Conservation (phyloP, 2,329 filamentous ascomycete genomes). For the Annulohypoxylon truncatum region DNA sequence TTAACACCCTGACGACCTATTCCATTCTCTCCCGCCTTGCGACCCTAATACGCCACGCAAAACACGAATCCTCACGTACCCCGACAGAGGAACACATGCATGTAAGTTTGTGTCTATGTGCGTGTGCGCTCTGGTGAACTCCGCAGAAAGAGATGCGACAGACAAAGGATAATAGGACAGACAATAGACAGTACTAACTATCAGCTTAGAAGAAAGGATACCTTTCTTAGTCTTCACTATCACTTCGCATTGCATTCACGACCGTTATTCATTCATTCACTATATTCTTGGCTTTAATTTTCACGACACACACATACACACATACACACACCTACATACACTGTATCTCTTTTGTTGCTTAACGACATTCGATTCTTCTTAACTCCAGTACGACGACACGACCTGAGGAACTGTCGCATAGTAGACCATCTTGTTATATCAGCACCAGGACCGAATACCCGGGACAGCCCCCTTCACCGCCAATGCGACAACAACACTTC, state of each 20-base stretch:
- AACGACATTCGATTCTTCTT: conserved; percentile 19
- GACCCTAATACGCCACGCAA: conserved; percentile 21
- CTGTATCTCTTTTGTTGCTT: conserved; percentile 32
- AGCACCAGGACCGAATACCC: conserved; percentile 1
- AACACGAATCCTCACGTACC: neutral
- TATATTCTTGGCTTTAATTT: conserved; percentile 4
- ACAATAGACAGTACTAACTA: conserved; percentile 14
- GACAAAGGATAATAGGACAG: conserved; percentile 24
- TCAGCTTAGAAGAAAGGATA: conserved; percentile 20
- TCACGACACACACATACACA: conserved; percentile 17
- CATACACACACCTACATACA: neutral
- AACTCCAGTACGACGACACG: conserved; percentile 19
- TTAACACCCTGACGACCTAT: conserved; percentile 21
- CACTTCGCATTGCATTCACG: conserved; percentile 26
- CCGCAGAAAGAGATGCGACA: conserved; percentile 14
- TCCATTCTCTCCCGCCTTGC: conserved; percentile 11
- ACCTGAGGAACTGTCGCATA: conserved; percentile 15
- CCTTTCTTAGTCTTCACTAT: conserved; percentile 4
- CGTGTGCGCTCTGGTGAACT: neutral
- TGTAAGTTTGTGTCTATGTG: conserved; percentile 28
- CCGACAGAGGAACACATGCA: conserved; percentile 25
- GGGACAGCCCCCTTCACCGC: conserved; percentile 28
- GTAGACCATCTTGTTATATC: conserved; percentile 25
- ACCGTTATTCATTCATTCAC: conserved; percentile 21
- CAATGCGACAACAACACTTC: conserved; percentile 39